phyloP scores from a whole-genome alignment of 2,329 filamentous ascomycete species.

The Penicillium crustosum region DNA sequence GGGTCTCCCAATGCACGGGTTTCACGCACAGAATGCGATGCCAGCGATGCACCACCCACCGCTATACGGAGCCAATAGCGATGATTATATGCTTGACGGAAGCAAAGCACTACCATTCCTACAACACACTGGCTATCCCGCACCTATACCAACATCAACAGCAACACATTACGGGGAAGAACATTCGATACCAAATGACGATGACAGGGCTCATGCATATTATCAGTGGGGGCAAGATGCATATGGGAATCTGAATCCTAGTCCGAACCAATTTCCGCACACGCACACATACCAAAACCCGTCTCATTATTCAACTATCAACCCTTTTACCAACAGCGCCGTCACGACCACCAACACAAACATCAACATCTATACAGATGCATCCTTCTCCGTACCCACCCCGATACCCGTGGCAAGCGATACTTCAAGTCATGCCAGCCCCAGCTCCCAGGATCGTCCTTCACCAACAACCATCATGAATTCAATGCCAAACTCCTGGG shows the following conservation, averaged over 20 bases:
- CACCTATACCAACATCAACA: background rate
- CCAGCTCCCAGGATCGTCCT: background rate
- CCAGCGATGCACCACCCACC: background rate
- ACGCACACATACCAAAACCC: background rate
- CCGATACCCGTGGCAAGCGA: background rate
- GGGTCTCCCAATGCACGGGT: background rate
- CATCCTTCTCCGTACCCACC: background rate
- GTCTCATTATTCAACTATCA: constrained; percentile 5
- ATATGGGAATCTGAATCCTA: background rate
- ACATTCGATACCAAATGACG: background rate
- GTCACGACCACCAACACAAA: background rate
- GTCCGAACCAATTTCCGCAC: background rate
- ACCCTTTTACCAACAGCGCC: background rate
- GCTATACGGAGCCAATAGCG: background rate
- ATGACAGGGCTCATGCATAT: background rate
- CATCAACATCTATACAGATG: background rate
- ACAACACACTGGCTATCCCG: background rate
- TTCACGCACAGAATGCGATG: background rate
- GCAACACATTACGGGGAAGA: background rate
- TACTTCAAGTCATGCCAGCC: background rate
- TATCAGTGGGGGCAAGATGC: background rate
- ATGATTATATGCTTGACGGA: background rate
- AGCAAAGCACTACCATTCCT: background rate
- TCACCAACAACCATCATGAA: constrained; percentile 8
- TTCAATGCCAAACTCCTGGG: constrained; percentile 25